Base-by-base conservation (phyloP, 1,284 basidiomycete genomes). In the Wolfiporia cocos region DNA sequence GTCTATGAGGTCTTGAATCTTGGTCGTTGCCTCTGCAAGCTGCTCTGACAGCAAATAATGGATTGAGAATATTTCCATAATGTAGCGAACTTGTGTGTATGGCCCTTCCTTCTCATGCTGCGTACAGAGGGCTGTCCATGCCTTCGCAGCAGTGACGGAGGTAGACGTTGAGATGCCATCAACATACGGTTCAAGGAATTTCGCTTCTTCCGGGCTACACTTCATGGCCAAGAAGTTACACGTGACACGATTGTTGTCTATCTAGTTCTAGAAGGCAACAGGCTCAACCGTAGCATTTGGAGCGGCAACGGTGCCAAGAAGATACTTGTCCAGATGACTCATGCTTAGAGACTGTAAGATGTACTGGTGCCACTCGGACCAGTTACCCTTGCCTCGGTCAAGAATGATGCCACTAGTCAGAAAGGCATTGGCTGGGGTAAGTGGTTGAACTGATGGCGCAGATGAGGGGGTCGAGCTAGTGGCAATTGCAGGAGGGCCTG, bases 61-160 rank as follows among this genome's bases (percentile, higher is more conserved):
- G 11, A 34, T 19, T 0, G 26, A n/a, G n/a, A n/a, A n/a, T n/a
- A n/a, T n/a, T n/a, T n/a, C n/a, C n/a, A n/a, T n/a, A n/a, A n/a
- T n/a, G 14, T 44, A 38, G 7, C 43, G 22, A 15, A 48, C 29
- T 26, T 50, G 51, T 5, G 44, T 36, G 23, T 48, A 44, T 10
- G 51, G 32, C 12, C 46, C 49, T 5, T 41, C 37, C 12, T 48
- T 39, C 14, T 41, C n/a, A n/a, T n/a, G n/a, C n/a, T n/a, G n/a
- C n/a, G n/a, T n/a, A n/a, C n/a, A n/a, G n/a, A n/a, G n/a, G 7
- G 37, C 37, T 1, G n/a, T 15, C 49, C 44, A 47, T 4, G 41
- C 23, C 0, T 26, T 21, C n/a, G n/a, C n/a, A n/a, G n/a, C n/a
- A n/a, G n/a, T n/a, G n/a, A n/a, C n/a, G n/a, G n/a, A n/a, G 18